These are phyloP conservation scores for Erysimum pusillum DNA, from an alignment of 441 rosid genomes.

Conservation along the genomic window DNA sequence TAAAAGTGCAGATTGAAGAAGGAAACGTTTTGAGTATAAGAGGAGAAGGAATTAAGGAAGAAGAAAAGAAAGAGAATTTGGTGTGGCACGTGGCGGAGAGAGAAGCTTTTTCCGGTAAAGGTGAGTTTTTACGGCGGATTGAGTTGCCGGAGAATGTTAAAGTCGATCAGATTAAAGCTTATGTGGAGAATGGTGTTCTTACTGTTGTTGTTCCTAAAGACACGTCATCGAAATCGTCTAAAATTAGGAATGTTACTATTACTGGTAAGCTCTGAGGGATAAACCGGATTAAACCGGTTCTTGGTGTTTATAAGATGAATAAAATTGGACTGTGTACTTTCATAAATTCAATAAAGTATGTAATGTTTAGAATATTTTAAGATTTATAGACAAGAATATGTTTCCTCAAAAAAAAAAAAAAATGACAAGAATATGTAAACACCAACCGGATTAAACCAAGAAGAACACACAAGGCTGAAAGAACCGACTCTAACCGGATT, in stretches of 20 bases:
- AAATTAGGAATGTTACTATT: constrained; percentile 59
- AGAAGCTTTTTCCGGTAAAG: constrained; percentile 52
- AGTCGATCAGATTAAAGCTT: constrained; percentile 72
- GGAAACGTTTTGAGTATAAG: constrained; percentile 70
- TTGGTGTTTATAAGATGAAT: neutral
- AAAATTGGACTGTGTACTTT: neutral
- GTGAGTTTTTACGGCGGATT: constrained; percentile 65
- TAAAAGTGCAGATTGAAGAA: constrained; percentile 76
- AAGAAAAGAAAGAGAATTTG: constrained; percentile 56
- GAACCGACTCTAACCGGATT: no score
- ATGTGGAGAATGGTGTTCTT: constrained; percentile 75
- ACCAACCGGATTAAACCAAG: no score
- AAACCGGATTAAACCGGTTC: constrained; percentile 3
- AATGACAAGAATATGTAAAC: no score
- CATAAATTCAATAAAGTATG: neutral
- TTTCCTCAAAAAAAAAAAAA: no score
- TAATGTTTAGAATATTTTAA: neutral
- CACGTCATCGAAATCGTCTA: constrained; percentile 54
- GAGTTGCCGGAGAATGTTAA: constrained; percentile 80
- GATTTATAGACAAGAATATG: neutral
- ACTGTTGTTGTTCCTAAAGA: constrained; percentile 68
- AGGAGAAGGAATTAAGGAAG: constrained; percentile 62
- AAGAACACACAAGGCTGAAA: no score
- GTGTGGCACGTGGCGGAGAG: constrained; percentile 79
- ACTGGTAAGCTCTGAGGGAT: constrained; percentile 61